These are phyloP conservation scores for Leccinum ochraceum DNA, from an alignment of 768 basidiomycete genomes.

Conservation along the genomic window DNA sequence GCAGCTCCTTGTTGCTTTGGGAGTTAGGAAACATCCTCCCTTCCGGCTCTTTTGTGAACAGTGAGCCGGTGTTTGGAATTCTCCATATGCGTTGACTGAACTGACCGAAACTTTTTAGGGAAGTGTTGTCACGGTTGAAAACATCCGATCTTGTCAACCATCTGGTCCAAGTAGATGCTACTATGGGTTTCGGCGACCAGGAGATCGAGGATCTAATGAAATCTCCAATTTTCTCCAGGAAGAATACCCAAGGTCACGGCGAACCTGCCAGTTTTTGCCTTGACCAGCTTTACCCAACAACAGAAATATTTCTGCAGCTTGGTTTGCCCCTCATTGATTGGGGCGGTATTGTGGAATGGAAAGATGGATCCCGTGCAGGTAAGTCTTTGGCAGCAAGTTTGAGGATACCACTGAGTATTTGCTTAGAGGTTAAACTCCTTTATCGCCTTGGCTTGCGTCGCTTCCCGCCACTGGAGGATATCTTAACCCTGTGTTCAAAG, in stretches of 20 bases:
- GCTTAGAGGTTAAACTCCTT: neutral
- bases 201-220: too few relatives aligned
- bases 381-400: neutral
- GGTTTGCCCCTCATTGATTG: constrained; percentile 83
- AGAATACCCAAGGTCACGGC: too few relatives aligned
- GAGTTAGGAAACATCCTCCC: neutral
- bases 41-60: neutral
- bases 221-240: too few relatives aligned
- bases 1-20: neutral
- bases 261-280: too few relatives aligned
- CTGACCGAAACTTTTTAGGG: too few relatives aligned
- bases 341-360: constrained; percentile 73
- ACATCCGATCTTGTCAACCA: too few relatives aligned
- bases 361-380: neutral
- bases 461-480: neutral
- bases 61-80: constrained; percentile 42
- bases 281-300: constrained; percentile 75
- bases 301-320: constrained; percentile 63
- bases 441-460: constrained; percentile 3
- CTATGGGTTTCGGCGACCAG: too few relatives aligned
- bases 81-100: constrained; percentile 38
- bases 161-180: too few relatives aligned
- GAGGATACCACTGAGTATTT: too few relatives aligned
- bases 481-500: neutral
- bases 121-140: too few relatives aligned